Base-by-base conservation (phyloP, 129 eudicot genomes). In the Flaveria ramosissima region DNA sequence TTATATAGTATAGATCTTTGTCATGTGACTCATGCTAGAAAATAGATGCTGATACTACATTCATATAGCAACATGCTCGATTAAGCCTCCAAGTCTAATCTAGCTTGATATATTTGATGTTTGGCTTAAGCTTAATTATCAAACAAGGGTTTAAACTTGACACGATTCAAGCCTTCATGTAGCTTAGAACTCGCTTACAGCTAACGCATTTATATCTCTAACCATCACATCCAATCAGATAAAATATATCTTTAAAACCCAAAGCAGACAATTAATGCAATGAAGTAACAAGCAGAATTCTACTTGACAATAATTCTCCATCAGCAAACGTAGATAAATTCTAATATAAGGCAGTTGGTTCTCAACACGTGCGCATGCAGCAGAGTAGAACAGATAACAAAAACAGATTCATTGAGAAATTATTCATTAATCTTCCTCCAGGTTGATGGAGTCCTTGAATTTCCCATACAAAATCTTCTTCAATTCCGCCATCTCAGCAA, bases 381-480 rank as follows among this genome's bases (percentile, higher is more conserved):
- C 48, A 67, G 21, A 60, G 48, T 30, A 76, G 55, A 66, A 51
- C 19, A 36, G 20, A 6, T n/a, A 76, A 62, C 3, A 8, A 27
- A 23, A 30, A 16, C 17, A 56, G 30, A 19, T 20, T 8, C 2
- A 24, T 12, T 24, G 15, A 21, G 24, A 76, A 2, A 32, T 48
- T 10, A 75, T 13, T 11, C 10, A 45, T 73, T 60, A 93, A 24
- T 93, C 98, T 84, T 93, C 97, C 85, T 93, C 98, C 2, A 93
- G 96, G 74, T 93, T 93, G 74, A 93, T 93, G 21, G 97, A 91
- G 36, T 95, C 99, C 72, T 92, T 92, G 77, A 95, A 95, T 84
- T 95, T 95, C 3, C 85, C 96, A 83, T 95, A 95, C 81, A 95
- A 80, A 63, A 95, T 74, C 86, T 89, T 91, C 89, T 95, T 95